Evolutionary conservation across 805 yeast genomes (phyloP).

Genomic region (Komagataella phaffii): DNA sequence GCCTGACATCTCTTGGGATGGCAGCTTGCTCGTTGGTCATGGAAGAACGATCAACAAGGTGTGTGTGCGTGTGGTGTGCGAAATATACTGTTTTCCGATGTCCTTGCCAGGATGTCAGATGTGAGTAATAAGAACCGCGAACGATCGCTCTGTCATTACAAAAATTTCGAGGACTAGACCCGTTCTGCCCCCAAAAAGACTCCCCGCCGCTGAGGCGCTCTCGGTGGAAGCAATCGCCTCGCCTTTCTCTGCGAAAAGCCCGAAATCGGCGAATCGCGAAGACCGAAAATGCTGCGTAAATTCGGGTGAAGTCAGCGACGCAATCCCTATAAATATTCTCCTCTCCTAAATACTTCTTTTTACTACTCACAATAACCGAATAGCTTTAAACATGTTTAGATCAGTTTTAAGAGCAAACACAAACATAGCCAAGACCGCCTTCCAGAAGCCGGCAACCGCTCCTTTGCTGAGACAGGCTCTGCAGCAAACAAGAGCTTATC

Average conservation of each 20-base stretch:
- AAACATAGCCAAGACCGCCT: neutral
- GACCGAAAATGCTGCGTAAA: neutral
- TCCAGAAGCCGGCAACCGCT: neutral
- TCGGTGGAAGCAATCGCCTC: neutral
- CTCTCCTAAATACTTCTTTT: neutral
- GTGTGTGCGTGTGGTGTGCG: neutral
- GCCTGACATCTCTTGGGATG: constrained; percentile 82
- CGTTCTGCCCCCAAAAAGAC: neutral
- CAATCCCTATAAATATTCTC: neutral
- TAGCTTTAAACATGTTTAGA: neutral
- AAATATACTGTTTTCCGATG: neutral
- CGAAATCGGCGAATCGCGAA: neutral
- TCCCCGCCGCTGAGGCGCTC: neutral
- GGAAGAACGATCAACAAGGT: neutral
- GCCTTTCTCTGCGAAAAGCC: neutral
- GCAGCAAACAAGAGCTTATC: constrained; percentile 38
- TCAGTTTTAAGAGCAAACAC: neutral
- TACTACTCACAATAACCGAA: neutral
- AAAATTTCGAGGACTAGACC: neutral
- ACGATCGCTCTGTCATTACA: neutral
- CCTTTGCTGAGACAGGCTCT: constrained; percentile 2
- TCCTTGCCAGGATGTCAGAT: neutral
- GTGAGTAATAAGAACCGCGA: neutral
- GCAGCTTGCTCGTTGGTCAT: constrained; percentile 9
- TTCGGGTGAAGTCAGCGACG: neutral